Base-by-base conservation (phyloP, 345 rosid genomes). In the Melaleuca alternifolia region DNA sequence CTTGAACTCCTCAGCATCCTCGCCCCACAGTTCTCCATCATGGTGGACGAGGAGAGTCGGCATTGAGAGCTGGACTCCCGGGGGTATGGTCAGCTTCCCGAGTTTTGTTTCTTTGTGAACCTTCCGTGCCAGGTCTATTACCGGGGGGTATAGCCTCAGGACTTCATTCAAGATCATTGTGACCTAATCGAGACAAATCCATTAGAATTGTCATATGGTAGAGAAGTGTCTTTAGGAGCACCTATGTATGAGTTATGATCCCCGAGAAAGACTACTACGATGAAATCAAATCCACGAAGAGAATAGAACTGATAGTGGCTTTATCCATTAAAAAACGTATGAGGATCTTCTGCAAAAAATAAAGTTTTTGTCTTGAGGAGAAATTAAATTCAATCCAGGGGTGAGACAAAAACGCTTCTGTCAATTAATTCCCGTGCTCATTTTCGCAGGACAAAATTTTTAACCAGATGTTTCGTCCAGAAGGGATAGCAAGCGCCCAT, bases 1-100 rank as follows among this genome's bases (percentile, higher is more conserved):
- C 48, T 92, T 92, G 90, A 96, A 95, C 52, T 96, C 92, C 21
- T 85, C 84, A 2, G 87, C 94, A 87, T 95, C 95, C 11, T 92
- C 92, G 46, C 95, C 98, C 95, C 93, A 94, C 11, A 89, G 86
- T 56, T 91, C 87, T 50, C 85, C 86, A 84, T 89, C 93, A 6
- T 90, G 92, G 46, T 95, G 96, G 26, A 94, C 82, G 41, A 89
- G 82, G 9, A 90, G 37, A 10, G 83, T 28, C 3, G 89, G 93
- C 41, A 94, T 26, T 7, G 53, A n/a, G 21, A 93, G 7, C 3
- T 48, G n/a, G 23, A 90, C 85, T 33, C 90, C 92, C 7, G 90
- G 54, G 10, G 93, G 95, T 52, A 93, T 26, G 33, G 84, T 86
- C 13, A 92, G 52, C 7, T 91, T 88, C 5, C 93, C 95, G 33